A percentile compares a stretch with the other conserved stretches of the same genome.
Evolutionary conservation across 306 rosid genomes (phyloP).

Genomic region (Malus sylvestris): DNA sequence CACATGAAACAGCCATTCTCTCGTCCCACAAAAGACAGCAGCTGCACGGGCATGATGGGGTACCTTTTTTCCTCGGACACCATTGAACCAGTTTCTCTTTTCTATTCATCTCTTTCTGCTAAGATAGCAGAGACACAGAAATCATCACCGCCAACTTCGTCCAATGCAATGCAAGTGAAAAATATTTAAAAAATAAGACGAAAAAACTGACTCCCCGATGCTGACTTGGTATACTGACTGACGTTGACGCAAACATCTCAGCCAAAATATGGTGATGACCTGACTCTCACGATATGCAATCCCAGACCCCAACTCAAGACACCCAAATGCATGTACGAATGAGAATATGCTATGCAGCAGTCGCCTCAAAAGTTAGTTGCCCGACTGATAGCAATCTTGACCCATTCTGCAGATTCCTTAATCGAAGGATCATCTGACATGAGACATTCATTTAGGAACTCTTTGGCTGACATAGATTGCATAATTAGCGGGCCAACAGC

Average conservation of each 20-base stretch:
- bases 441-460: constrained; percentile 76
- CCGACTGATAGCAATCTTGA: constrained; percentile 75
- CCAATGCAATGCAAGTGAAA: constrained; percentile 50
- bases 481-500: constrained; percentile 68
- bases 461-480: constrained; percentile 83
- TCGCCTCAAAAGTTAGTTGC: constrained; percentile 65
- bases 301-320: constrained; percentile 67
- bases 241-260: constrained; percentile 37
- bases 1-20: constrained; percentile 8
- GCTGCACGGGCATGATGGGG: constrained; percentile 25
- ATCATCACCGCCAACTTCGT: constrained; percentile 48
- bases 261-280: constrained; percentile 76
- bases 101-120: constrained; percentile 47
- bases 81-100: constrained; percentile 24
- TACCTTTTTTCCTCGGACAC: constrained; percentile 18
- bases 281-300: constrained; percentile 79
- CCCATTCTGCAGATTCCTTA: constrained; percentile 95
- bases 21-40: constrained; percentile 20
- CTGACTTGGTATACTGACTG: constrained; percentile 42
- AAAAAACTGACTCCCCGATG: constrained; percentile 37
- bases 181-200: constrained; percentile 21
- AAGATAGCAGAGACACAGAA: constrained; percentile 58
- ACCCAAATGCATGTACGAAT: constrained; percentile 77
- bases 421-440: constrained; percentile 69
- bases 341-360: constrained; percentile 27